Base-by-base conservation (phyloP, 345 rosid species). In the Fremontodendron californicum region DNA sequence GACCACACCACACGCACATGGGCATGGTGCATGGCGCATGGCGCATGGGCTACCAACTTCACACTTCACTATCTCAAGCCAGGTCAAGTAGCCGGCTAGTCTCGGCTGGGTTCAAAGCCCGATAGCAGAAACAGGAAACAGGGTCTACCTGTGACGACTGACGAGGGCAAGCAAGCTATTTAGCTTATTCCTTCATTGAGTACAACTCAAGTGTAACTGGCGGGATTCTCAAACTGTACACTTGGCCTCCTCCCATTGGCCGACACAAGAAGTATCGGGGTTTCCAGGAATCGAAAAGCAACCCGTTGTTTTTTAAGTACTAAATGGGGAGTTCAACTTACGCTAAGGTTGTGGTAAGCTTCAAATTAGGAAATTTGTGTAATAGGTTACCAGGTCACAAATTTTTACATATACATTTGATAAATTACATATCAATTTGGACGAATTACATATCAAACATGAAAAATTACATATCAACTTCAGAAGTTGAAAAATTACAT, bases 141-240 rank as follows among this genome's bases (percentile, higher is more conserved):
- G 42, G 25, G 37, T 2, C 37, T 16, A 6, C 9, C 2, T 25
- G 27, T n/a, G n/a, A n/a, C n/a, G n/a, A n/a, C n/a, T 25, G 31
- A 18, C 37, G n/a, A 49, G 6, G 62, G 62, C 15, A 57, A n/a
- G n/a, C n/a, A n/a, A 23, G 37, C 31, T 57, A 21, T 55, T 21
- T 55, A 55, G 10, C 54, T 25, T 45, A 11, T 4, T 19, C n/a
- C 27, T 69, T 65, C 73, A 45, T 73, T 54, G 81, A 67, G n/a
- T 68, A 48, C 61, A 67, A 66, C 70, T 5, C 31, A 71, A 19
- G 2, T 4, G 19, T 19, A 27, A 73, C 27, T 55, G n/a, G 35
- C 11, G 60, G 12, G 71, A 71, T 71, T 78, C 71, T 55, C 4
- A 9, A 1, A 67, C 18, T 0, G 1, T 0, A 19, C 70, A 39